Evolutionary conservation across 2,329 filamentous ascomycete species (phyloP).

Genomic region (Raffaelea ambrosiae): DNA sequence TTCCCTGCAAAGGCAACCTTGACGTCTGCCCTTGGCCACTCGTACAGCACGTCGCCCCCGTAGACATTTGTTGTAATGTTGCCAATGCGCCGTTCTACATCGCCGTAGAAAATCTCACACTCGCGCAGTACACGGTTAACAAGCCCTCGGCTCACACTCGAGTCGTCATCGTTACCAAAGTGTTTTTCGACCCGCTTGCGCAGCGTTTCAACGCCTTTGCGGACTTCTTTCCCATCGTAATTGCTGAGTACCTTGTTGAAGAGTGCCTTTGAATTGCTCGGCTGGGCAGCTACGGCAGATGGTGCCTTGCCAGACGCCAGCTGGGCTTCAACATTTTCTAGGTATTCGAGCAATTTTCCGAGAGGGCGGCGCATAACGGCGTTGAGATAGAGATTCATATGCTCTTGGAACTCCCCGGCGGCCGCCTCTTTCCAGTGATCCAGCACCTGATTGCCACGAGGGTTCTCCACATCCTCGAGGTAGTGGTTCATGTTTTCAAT

Average conservation of each 20-base stretch:
- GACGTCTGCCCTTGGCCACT: conserved; percentile 58
- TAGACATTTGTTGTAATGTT: conserved; percentile 55
- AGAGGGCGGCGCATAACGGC: conserved; percentile 83
- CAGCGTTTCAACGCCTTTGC: conserved; percentile 81
- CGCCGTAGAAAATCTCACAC: conserved; percentile 54
- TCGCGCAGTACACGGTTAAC: conserved; percentile 50
- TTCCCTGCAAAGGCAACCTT: conserved; percentile 42
- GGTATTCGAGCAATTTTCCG: conserved; percentile 82
- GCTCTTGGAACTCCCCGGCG: conserved; percentile 69
- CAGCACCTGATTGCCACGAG: conserved; percentile 61
- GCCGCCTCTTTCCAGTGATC: conserved; percentile 78
- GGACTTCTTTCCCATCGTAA: conserved; percentile 77
- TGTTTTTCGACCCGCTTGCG: conserved; percentile 94
- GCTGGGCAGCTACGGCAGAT: conserved; percentile 63
- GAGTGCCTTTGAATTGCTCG: conserved; percentile 70
- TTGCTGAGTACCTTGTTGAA: conserved; percentile 80
- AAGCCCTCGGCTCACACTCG: conserved; percentile 34
- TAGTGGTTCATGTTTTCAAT: conserved; percentile 99
- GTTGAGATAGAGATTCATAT: conserved; percentile 78
- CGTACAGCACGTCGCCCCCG: conserved; percentile 54
- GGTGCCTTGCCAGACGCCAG: conserved; percentile 51
- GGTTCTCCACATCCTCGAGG: conserved; percentile 78
- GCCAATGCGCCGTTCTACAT: conserved; percentile 53
- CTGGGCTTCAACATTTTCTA: conserved; percentile 79
- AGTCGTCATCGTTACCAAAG: conserved; percentile 75